These are phyloP conservation scores for Sporothrix mexicana DNA, from an alignment of 2,329 filamentous ascomycete genomes.

Conservation along the genomic window DNA sequence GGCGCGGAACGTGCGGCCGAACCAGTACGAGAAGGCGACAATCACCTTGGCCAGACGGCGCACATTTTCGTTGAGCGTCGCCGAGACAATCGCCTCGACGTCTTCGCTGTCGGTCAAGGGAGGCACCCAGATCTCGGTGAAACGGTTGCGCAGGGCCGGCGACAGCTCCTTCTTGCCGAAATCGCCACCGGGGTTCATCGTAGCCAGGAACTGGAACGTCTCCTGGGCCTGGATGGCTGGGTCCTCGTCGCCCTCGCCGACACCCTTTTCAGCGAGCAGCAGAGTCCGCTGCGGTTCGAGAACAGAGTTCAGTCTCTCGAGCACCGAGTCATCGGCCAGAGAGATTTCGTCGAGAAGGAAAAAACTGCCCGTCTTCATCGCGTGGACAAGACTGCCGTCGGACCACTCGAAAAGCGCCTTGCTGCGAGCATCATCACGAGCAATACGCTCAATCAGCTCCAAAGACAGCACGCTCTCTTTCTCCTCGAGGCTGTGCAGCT, in stretches of 20 bases:
- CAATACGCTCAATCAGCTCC: slow-evolving; percentile 55
- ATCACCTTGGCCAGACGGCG: slow-evolving; percentile 66
- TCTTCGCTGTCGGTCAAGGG: slow-evolving; percentile 84
- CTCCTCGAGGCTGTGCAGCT: slow-evolving; percentile 54
- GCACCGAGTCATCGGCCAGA: slow-evolving; percentile 92
- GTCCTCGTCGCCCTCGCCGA: slow-evolving; percentile 67
- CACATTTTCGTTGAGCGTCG: slow-evolving; percentile 66
- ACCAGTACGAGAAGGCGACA: slow-evolving; percentile 91
- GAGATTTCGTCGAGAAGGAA: slow-evolving; percentile 98
- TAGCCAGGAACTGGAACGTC: slow-evolving; percentile 94
- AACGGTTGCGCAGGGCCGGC: slow-evolving; percentile 90
- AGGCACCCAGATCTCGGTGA: slow-evolving; percentile 99
- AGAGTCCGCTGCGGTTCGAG: slow-evolving; percentile 87
- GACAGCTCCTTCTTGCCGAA: slow-evolving; percentile 98
- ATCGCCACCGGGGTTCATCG: slow-evolving; percentile 98
- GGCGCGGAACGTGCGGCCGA: slow-evolving; percentile 79
- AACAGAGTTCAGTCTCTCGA: slow-evolving; percentile 95
- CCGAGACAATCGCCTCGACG: slow-evolving; percentile 81
- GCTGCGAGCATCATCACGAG: slow-evolving; percentile 62
- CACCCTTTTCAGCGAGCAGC: slow-evolving; percentile 91
- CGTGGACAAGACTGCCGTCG: slow-evolving; percentile 89
- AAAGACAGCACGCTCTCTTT: slow-evolving; percentile 53
- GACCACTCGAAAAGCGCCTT: slow-evolving; percentile 96
- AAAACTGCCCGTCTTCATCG: slow-evolving; percentile 87
- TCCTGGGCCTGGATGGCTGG: slow-evolving; percentile 76